Evolutionary conservation across 306 rosid genomes (phyloP).

Genomic region (Casuarina equisetifolia): DNA sequence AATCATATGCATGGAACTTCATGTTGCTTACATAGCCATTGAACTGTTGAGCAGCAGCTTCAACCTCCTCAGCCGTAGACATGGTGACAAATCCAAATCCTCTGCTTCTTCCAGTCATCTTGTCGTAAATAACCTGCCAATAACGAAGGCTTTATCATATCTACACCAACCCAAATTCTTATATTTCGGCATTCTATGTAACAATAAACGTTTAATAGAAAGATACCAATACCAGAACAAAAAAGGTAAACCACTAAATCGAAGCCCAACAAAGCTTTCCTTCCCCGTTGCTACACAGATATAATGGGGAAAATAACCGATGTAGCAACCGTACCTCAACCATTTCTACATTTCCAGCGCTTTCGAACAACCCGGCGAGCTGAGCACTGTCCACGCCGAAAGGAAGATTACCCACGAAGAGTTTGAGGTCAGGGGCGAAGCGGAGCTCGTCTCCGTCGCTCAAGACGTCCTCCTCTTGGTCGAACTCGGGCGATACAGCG

Average conservation of each 20-base stretch:
- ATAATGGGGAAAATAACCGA: background rate
- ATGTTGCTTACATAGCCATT: constrained; percentile 79
- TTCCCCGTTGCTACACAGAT: background rate
- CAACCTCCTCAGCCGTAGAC: constrained; percentile 66
- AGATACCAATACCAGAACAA: background rate
- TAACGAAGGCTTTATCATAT: background rate
- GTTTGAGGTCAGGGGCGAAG: constrained; percentile 58
- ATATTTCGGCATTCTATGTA: background rate
- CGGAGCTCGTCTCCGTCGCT: constrained; percentile 30
- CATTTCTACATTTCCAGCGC: constrained; percentile 73
- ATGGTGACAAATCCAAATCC: constrained; percentile 96
- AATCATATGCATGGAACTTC: background rate
- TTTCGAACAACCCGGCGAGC: constrained; percentile 75
- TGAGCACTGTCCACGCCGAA: constrained; percentile 78
- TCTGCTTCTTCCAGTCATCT: constrained; percentile 85
- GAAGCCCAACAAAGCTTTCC: background rate
- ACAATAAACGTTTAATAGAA: background rate
- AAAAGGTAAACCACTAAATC: background rate
- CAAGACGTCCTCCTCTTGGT: constrained; percentile 62
- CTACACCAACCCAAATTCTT: background rate
- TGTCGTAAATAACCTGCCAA: constrained; percentile 80
- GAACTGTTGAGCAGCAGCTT: constrained; percentile 78
- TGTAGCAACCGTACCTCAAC: constrained; percentile 63
- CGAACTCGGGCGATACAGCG: constrained; percentile 63
- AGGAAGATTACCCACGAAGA: constrained; percentile 90